Percentiles rank a stretch among this genome's conserved stretches.
These are phyloP conservation scores for Leccinum aurantiacum DNA, from an alignment of 768 basidiomycete species.

Conservation along the genomic window DNA sequence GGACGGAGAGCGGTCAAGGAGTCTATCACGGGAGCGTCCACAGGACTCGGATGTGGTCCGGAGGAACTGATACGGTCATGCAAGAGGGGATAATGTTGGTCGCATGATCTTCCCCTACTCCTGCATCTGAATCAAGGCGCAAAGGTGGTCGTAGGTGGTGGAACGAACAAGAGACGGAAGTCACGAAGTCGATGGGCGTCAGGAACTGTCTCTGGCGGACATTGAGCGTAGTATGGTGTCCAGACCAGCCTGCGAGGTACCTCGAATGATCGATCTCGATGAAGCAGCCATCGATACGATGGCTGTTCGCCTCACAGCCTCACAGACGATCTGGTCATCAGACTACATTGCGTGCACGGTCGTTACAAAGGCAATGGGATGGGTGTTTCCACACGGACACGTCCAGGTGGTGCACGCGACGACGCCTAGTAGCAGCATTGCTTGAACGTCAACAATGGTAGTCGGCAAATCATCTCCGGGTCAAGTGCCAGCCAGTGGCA, in stretches of 20 bases:
- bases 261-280: not conserved
- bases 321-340: not conserved
- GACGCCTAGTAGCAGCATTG: not conserved
- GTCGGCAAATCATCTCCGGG: not conserved
- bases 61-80: slow-evolving; percentile 22
- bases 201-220: slow-evolving; percentile 8
- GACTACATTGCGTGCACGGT: slow-evolving; percentile 16
- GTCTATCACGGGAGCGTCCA: slow-evolving; percentile 28
- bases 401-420: not conserved
- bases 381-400: slow-evolving; percentile 22
- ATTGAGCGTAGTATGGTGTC: not conserved
- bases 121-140: slow-evolving; percentile 1
- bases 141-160: not conserved
- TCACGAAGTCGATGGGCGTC: not conserved
- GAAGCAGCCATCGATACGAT: not conserved
- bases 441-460: not conserved
- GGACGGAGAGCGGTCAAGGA: slow-evolving; percentile 20
- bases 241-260: no score
- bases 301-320: not conserved
- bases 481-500: not conserved
- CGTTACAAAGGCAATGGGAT: slow-evolving; percentile 18
- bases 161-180: not conserved
- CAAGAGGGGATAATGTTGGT: slow-evolving; percentile 12
- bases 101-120: not conserved
- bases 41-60: slow-evolving; percentile 10